Evolutionary conservation across 106 monocot genomes (phyloP).

Genomic region (Apostasia shenzhenica): DNA sequence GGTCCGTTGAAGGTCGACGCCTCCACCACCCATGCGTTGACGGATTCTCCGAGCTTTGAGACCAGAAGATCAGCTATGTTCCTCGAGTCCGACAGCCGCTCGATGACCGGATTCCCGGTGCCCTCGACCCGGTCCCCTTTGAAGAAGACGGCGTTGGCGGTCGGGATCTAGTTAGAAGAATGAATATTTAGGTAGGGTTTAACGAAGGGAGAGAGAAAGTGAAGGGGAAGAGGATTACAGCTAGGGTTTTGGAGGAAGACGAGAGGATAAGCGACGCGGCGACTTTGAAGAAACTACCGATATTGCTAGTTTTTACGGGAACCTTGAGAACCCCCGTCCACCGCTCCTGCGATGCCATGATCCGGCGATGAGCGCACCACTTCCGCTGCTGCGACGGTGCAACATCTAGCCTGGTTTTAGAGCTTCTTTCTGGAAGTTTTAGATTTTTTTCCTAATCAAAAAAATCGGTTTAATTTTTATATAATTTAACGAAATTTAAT

Average conservation of each 20-base stretch:
- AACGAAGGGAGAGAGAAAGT: background rate
- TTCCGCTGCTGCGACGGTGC: background rate
- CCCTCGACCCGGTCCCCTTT: constrained; percentile 69
- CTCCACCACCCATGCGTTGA: constrained; percentile 75
- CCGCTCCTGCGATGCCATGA: constrained; percentile 29
- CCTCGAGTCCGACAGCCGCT: constrained; percentile 65
- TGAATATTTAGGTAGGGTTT: background rate
- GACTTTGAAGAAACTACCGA: constrained; percentile 26
- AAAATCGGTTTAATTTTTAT: no score
- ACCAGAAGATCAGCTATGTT: constrained; percentile 46
- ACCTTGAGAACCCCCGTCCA: constrained; percentile 58
- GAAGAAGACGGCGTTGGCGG: constrained; percentile 80
- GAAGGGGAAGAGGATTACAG: constrained; percentile 23
- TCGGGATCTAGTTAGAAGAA: constrained; percentile 37
- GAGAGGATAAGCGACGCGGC: constrained; percentile 65
- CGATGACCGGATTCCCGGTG: constrained; percentile 51
- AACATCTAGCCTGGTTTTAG: no score
- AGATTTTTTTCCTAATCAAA: no score
- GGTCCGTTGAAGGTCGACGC: constrained; percentile 61
- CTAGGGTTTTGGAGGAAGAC: constrained; percentile 48
- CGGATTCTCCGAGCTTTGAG: constrained; percentile 42
- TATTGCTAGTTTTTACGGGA: constrained; percentile 11
- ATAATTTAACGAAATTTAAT: no score
- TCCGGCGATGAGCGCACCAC: background rate
- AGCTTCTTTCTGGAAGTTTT: background rate